Percentiles rank a stretch among this genome's conserved stretches.
These are phyloP conservation scores for Debaryomyces maramus DNA, from an alignment of 805 yeast species.

Conservation along the genomic window DNA sequence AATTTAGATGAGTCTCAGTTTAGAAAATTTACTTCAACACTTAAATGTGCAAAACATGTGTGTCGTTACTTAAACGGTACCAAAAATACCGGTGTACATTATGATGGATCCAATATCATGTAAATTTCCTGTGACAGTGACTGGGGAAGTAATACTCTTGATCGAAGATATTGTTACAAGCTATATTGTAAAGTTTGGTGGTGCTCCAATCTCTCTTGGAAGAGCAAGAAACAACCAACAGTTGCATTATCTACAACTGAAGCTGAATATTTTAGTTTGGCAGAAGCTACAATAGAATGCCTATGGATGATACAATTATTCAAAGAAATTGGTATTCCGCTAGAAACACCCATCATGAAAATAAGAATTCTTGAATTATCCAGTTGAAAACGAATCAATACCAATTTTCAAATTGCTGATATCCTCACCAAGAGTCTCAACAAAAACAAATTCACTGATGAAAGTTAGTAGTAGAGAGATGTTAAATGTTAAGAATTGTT, in stretches of 20 bases:
- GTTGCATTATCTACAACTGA: slow-evolving; percentile 14
- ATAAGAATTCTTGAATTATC: neutral
- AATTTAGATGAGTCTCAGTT: neutral
- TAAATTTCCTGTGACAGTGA: slow-evolving; percentile 14
- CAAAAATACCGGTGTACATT: neutral
- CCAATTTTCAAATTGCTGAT: neutral
- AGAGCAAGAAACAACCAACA: slow-evolving; percentile 12
- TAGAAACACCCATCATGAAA: neutral
- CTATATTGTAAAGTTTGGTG: slow-evolving; percentile 1
- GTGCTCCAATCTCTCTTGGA: slow-evolving; percentile 16
- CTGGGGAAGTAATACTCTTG: slow-evolving; percentile 6
- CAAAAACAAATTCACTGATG: neutral
- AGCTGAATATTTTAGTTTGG: slow-evolving; percentile 13
- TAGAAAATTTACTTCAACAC: neutral
- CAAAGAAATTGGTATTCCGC: neutral
- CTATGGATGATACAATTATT: neutral
- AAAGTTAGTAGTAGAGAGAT: too few species aligned
- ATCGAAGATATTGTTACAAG: slow-evolving; percentile 11
- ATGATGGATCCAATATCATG: neutral
- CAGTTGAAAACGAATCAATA: neutral
- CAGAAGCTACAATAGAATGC: neutral
- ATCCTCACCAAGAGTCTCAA: neutral
- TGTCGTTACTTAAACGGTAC: slow-evolving; percentile 15
- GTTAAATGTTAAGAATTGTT: too few species aligned
- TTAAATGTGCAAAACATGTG: slow-evolving; percentile 2